phyloP scores from a whole-genome alignment of 305 asterid species.

The Monarda citriodora region DNA sequence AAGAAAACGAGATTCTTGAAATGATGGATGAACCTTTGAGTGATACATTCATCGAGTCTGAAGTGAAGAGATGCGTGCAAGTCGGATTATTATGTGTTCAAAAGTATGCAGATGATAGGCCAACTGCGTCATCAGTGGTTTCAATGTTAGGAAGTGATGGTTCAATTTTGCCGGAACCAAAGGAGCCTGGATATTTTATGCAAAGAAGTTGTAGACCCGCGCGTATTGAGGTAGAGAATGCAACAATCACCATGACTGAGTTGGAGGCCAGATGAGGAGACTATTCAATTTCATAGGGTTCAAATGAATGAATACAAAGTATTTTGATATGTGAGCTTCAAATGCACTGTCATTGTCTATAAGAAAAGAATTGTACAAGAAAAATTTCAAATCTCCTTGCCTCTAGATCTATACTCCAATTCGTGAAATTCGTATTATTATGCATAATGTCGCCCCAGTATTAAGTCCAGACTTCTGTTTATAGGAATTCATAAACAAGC shows the following conservation, averaged over 20 bases:
- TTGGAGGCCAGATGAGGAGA: slow-evolving; percentile 14
- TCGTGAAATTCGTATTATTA: too few relatives aligned
- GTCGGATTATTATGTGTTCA: slow-evolving; percentile 42
- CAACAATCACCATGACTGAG: slow-evolving; percentile 13
- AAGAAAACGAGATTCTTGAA: slow-evolving; percentile 22
- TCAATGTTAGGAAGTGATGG: slow-evolving; percentile 32
- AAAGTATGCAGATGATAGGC: slow-evolving; percentile 25
- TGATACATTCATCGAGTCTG: slow-evolving; percentile 16
- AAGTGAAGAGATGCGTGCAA: slow-evolving; percentile 29
- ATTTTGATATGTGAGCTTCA: too few relatives aligned
- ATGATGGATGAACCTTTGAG: slow-evolving; percentile 24
- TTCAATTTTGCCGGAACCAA: slow-evolving; percentile 26
- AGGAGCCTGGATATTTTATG: slow-evolving; percentile 32
- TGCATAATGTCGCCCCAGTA: too few relatives aligned
- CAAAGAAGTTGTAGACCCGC: slow-evolving; percentile 13
- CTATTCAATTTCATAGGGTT: neutral
- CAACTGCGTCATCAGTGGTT: slow-evolving; percentile 30
- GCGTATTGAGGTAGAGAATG: neutral
- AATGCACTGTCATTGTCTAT: too few relatives aligned
- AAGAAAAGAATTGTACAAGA: too few relatives aligned
- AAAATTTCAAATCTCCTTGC: too few relatives aligned
- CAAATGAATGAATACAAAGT: too few relatives aligned
- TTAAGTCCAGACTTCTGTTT: too few relatives aligned
- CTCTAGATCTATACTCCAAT: too few relatives aligned
- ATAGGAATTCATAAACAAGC: too few relatives aligned